These are phyloP conservation scores for Penicillium occitanis DNA, from an alignment of 2,329 filamentous ascomycete species.

Conservation along the genomic window DNA sequence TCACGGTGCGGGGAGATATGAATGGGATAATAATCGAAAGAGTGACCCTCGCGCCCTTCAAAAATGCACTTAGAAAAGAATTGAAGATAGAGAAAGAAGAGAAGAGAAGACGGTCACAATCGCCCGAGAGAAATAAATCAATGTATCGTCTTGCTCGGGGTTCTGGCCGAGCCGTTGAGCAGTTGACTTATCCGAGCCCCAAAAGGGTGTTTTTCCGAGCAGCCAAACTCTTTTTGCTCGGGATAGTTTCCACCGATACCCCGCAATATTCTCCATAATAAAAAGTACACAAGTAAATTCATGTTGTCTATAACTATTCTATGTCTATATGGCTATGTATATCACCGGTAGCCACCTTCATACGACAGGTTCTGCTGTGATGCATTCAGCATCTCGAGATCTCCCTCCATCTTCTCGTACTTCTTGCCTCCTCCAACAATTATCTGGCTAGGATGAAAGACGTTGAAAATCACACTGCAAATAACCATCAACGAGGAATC, in stretches of 20 bases:
- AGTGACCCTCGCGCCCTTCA: background rate
- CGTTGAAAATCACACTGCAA: constrained; percentile 7
- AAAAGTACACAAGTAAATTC: background rate
- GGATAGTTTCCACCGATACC: constrained; percentile 11
- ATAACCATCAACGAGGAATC: constrained; percentile 27
- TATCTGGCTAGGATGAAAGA: constrained; percentile 9
- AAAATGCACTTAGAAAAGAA: background rate
- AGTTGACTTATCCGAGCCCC: constrained; percentile 7
- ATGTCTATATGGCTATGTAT: background rate
- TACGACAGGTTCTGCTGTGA: background rate
- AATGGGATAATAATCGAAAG: background rate
- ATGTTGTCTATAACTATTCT: background rate
- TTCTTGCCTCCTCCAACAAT: background rate
- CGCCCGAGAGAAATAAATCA: background rate
- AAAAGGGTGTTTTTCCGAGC: constrained; percentile 5
- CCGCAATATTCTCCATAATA: background rate
- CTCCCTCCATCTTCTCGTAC: constrained; percentile 1
- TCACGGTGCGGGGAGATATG: background rate
- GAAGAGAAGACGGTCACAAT: background rate
- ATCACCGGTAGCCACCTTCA: background rate
- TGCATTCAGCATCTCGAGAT: constrained; percentile 8
- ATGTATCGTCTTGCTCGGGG: background rate
- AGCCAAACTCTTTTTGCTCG: constrained; percentile 2
- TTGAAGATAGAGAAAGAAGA: background rate
- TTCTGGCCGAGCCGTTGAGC: constrained; percentile 7